Base-by-base conservation (phyloP, 352 stramenopile genomes). In the Phytophthora uliginosa region DNA sequence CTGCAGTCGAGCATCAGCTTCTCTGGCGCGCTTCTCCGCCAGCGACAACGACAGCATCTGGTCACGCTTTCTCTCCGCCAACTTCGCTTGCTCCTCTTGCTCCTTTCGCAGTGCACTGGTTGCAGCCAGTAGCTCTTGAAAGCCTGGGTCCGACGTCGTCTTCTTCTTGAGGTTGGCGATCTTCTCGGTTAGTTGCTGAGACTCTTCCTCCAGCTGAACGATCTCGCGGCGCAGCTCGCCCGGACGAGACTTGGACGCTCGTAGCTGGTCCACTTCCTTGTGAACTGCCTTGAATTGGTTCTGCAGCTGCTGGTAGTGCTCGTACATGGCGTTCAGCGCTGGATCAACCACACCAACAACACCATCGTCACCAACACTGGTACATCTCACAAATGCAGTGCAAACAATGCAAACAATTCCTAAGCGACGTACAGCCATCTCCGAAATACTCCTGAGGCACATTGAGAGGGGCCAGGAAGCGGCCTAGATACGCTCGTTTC, bases 51-150 rank as follows among this genome's bases (percentile, higher is more conserved):
- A 79, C 71, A 94, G 84, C 70, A 97, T 84, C 69, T 99, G 96
- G 63, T 99, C 92, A 15, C 82, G 76, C 73, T 96, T 91, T 59
- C 95, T 85, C 45, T 98, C 94, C 10, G 83, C 78, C 17, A 98
- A 86, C 63, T 97, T 96, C 28, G 95, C 90, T 56, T 98, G 92
- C 57, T 99, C 93, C 78, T 99, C 97, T 76, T 99, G 96, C 68
- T 97, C 92, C 66, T 98, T 93, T 18, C 97, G 91, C 54, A 99
- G 76, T 10, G 88, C 78, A 66, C 88, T 98, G 26, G 95, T 98
- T 42, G 92, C 93, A 42, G 94, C 87, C 24, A 98, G 74, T 18
- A 98, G 89, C n/a, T 94, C 92, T 50, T 95, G 83, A 59, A 98
- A 98, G 22, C 63, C 59, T 24, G 71, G 63, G 22, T 78, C 71